Base-by-base conservation (phyloP, 2,329 filamentous ascomycete species). In the Sclerotiophoma versabilis region DNA sequence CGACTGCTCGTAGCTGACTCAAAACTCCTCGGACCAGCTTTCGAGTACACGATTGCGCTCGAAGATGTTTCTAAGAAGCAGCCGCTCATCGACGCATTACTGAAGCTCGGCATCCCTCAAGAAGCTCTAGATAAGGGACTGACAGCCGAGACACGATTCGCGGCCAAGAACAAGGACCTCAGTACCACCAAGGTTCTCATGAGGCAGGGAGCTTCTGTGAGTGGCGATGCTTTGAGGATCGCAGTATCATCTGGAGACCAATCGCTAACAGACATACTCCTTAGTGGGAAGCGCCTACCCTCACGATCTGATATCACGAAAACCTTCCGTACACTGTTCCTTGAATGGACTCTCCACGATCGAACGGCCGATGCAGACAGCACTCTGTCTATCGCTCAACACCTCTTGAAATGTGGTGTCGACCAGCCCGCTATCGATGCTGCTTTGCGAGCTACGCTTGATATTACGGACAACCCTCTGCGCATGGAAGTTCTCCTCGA, bases 201-300 rank as follows among this genome's bases (percentile, higher is more conserved):
- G 26, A 57, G 63, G 17, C 57, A 72, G 38, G 71, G 70, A 57
- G 71, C 69, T 54, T 69, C 69, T 58, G 76, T 83, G 52, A 80
- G 85, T 42, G 86, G 85, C 6, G 76, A 84, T 62, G 80, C 82
- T 1, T 68, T 88, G 6, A 79, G 81, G 47, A 73, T 80, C 43
- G 84, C 84, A 1, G 82, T 85, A 1, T 79, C 79, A 1, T 79
- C 77, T 36, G 83, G 80, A 6, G 79, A 84, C 42, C 66, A 76
- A 5, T 73, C 76, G 11, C 78, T 87, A 58, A 80, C 84, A 2
- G 73, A 71, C 41, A 74, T 78, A 39, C 75, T 88, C 19, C 74
- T 88, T 5, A 70, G 75, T 62, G 67, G 69, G 54, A 71, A 61
- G 39, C 62, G 67, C 38, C 60, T 26, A 41, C 65, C 69, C 39